Base-by-base conservation (phyloP, 202 grass and related monocot species). In the Alloteropsis angusta region DNA sequence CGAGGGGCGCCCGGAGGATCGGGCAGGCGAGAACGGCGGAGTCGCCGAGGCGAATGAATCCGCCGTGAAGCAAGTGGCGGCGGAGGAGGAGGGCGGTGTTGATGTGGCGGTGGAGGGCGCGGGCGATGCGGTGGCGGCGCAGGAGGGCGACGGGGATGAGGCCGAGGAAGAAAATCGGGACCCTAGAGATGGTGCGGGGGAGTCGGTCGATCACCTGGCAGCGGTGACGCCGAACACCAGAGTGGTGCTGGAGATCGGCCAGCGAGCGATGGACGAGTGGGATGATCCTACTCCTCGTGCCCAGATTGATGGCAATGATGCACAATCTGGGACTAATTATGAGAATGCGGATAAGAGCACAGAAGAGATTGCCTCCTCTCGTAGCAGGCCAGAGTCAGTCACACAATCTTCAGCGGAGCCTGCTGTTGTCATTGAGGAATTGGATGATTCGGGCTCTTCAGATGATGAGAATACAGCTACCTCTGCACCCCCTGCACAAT, bases 401-500 rank as follows among this genome's bases (percentile, higher is more conserved):
- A 52, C 74, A 73, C 67, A 68, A 68, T 70, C 62, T 84, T 38
- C 32, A 65, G 57, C 72, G 18, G 81, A 92, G 52, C 42, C 87
- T 57, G 70, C 78, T 84, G 75, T 90, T 52, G 14, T 85, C 13
- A 71, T 92, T 0, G 89, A 94, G 78, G 89, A 87, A 61, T 35
- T 90, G 77, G 78, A 69, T 83, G 87, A 60, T 9, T 80, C 69
- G 25, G 89, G 56, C 61, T 88, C 85, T 18, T 76, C 73, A 19
- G 78, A 71, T 75, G 81, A 92, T 70, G 89, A 90, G 52, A 80
- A 85, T 64, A 90, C 75, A 10, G 67, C 68, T 25, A 60, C 49
- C 65, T 76, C 56, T 44, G 79, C 35, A 74, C 83, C 52, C 32
- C 82, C 76, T 80, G 44, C 61, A 87, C 63, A 18, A 74, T 71